Evolutionary conservation across 495 filamentous ascomycete genomes (phyloP).

Genomic region (Umbilicaria muhlenbergii): DNA sequence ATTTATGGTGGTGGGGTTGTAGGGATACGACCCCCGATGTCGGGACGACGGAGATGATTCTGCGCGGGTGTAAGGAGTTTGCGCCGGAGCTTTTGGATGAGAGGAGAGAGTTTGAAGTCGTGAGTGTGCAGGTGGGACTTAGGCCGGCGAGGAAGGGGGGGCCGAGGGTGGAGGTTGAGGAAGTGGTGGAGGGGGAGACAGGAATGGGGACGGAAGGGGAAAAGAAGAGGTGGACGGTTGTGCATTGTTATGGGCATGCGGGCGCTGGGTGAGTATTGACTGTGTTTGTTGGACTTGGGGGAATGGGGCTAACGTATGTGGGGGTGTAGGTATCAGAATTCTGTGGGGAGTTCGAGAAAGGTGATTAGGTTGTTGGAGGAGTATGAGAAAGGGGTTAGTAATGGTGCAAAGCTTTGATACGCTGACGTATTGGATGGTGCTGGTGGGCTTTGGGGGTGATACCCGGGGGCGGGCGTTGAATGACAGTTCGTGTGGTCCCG

Average conservation of each 20-base stretch:
- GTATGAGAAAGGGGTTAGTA: slow-evolving; percentile 3
- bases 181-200: slow-evolving; percentile 6
- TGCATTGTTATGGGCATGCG: slow-evolving; percentile 20
- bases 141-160: slow-evolving; percentile 22
- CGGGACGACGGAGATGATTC: slow-evolving; percentile 18
- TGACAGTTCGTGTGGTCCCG: no score
- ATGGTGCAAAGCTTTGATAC: background rate
- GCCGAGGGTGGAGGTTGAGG: slow-evolving; percentile 18
- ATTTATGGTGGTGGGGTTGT: background rate
- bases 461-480: no score
- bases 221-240: slow-evolving; percentile 1
- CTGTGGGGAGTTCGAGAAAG: slow-evolving; percentile 14
- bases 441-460: no score
- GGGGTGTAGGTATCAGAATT: slow-evolving; percentile 13
- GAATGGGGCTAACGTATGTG: background rate
- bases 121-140: slow-evolving; percentile 23
- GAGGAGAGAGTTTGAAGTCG: slow-evolving; percentile 21
- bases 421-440: no score
- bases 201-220: slow-evolving; percentile 8
- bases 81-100: slow-evolving; percentile 21
- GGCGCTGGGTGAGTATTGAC: slow-evolving; percentile 13
- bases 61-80: slow-evolving; percentile 13
- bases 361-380: slow-evolving; percentile 11
- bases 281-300: background rate
- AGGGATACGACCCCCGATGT: slow-evolving; percentile 13